Conservation (phyloP, 2,329 filamentous ascomycete genomes). For the Rutstroemia sydowiana region DNA sequence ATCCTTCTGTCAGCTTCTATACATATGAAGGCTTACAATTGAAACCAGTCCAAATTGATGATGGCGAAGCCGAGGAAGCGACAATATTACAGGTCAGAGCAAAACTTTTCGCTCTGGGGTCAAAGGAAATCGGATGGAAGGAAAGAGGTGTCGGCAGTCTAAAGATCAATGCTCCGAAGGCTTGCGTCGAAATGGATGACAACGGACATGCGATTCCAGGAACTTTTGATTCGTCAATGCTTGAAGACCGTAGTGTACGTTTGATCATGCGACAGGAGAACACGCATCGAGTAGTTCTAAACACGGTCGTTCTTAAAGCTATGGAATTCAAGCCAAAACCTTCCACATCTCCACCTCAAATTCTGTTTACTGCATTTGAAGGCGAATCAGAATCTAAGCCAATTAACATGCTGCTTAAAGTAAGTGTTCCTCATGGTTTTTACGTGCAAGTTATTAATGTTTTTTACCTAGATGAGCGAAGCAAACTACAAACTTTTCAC, state of each 20-base stretch:
- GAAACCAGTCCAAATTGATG: slow-evolving; percentile 55
- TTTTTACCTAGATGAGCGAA: slow-evolving; percentile 26
- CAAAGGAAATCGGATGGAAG: slow-evolving; percentile 62
- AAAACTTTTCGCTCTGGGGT: slow-evolving; percentile 77
- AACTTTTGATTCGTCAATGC: slow-evolving; percentile 49
- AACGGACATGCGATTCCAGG: slow-evolving; percentile 41
- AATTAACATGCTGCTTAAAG: slow-evolving; percentile 54
- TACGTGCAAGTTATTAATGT: not conserved
- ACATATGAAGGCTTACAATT: not conserved
- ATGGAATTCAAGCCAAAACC: slow-evolving; percentile 76
- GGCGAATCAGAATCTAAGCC: slow-evolving; percentile 46
- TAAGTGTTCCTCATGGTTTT: slow-evolving; percentile 30
- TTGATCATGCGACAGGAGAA: slow-evolving; percentile 89
- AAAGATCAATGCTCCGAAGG: slow-evolving; percentile 69
- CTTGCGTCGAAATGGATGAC: slow-evolving; percentile 49
- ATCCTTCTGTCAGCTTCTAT: not conserved
- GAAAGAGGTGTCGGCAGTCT: slow-evolving; percentile 79
- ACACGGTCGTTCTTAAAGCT: slow-evolving; percentile 70
- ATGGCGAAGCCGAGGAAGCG: slow-evolving; percentile 77
- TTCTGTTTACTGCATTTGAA: slow-evolving; percentile 57
- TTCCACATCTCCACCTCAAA: slow-evolving; percentile 47
- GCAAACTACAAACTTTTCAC: slow-evolving; percentile 27
- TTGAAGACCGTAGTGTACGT: slow-evolving; percentile 49
- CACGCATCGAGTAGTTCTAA: slow-evolving; percentile 78
- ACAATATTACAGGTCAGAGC: slow-evolving; percentile 70